These are phyloP conservation scores for Ganoderma resinaceum DNA, from an alignment of 1,284 basidiomycete species.

Conservation along the genomic window DNA sequence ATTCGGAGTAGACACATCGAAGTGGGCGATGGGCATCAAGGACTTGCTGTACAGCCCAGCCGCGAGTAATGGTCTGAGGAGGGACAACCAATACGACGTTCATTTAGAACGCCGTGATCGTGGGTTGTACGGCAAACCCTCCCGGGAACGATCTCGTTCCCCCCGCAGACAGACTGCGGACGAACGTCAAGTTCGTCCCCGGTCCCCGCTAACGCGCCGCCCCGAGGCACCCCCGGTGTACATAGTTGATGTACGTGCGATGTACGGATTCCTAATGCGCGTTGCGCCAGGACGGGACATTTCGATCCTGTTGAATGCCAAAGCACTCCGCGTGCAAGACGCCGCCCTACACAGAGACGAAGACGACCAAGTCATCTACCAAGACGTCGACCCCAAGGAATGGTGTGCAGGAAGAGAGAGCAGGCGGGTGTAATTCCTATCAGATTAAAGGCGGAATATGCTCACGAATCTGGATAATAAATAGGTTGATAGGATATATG, in stretches of 20 bases:
- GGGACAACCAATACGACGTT: neutral
- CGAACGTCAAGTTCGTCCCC: constrained; percentile 22
- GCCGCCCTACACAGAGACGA: constrained; percentile 20
- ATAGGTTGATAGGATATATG: constrained; percentile 36
- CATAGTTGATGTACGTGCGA: constrained; percentile 41
- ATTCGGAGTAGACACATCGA: constrained; percentile 35
- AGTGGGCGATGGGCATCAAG: constrained; percentile 35
- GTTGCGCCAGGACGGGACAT: constrained; percentile 14
- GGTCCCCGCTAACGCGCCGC: constrained; percentile 23
- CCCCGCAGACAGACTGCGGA: constrained; percentile 28
- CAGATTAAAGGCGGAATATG: neutral
- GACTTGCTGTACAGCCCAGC: constrained; percentile 30
- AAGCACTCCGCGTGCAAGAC: constrained; percentile 28
- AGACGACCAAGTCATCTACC: constrained; percentile 22
- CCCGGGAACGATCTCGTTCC: constrained; percentile 35
- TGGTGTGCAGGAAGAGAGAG: constrained; percentile 46
- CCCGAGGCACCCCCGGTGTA: constrained; percentile 27
- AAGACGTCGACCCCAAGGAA: constrained; percentile 26
- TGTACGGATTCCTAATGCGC: constrained; percentile 38
- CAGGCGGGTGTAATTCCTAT: constrained; percentile 35
- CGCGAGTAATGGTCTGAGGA: neutral
- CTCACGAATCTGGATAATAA: neutral
- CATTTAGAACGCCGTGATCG: neutral
- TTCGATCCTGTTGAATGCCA: constrained; percentile 25
- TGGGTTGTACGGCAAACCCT: neutral